phyloP scores from a whole-genome alignment of 2,329 filamentous ascomycete genomes.

The Daldinia sp. region DNA sequence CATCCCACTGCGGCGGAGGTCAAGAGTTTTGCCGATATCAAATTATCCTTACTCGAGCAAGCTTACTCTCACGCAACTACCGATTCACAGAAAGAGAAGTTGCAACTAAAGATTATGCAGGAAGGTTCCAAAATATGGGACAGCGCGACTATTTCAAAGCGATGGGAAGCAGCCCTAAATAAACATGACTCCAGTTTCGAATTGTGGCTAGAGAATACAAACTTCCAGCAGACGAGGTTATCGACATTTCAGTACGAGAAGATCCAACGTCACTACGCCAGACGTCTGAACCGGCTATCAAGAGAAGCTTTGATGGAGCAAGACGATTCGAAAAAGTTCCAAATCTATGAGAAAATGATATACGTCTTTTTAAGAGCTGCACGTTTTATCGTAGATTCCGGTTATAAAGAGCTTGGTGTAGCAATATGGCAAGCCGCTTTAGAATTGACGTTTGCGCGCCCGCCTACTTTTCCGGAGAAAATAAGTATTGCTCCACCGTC shows the following conservation, averaged over 20 bases:
- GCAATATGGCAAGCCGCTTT: constrained; percentile 85
- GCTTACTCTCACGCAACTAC: constrained; percentile 67
- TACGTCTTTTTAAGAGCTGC: constrained; percentile 82
- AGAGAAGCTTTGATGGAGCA: constrained; percentile 33
- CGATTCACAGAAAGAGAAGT: constrained; percentile 60
- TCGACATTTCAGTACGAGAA: constrained; percentile 72
- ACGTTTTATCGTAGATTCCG: constrained; percentile 75
- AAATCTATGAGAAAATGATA: constrained; percentile 56
- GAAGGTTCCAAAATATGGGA: constrained; percentile 82
- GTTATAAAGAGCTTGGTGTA: constrained; percentile 78
- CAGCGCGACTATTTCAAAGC: constrained; percentile 63
- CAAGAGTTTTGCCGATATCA: constrained; percentile 78
- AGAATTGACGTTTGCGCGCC: constrained; percentile 73
- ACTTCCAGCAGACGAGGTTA: constrained; percentile 76
- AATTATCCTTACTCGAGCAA: constrained; percentile 80
- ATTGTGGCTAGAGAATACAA: constrained; percentile 77
- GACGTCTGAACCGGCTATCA: constrained; percentile 59
- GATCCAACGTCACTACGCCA: constrained; percentile 65
- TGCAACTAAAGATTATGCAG: constrained; percentile 74
- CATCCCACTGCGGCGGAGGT: constrained; percentile 66
- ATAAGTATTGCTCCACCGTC: constrained; percentile 44
- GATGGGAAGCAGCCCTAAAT: constrained; percentile 70
- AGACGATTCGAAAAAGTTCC: constrained; percentile 12
- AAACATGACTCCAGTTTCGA: constrained; percentile 64
- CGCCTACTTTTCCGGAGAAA: constrained; percentile 48